These are phyloP conservation scores for Backusella morwellensis DNA, from an alignment of 192 early-diverging fungal species.

Conservation along the genomic window DNA sequence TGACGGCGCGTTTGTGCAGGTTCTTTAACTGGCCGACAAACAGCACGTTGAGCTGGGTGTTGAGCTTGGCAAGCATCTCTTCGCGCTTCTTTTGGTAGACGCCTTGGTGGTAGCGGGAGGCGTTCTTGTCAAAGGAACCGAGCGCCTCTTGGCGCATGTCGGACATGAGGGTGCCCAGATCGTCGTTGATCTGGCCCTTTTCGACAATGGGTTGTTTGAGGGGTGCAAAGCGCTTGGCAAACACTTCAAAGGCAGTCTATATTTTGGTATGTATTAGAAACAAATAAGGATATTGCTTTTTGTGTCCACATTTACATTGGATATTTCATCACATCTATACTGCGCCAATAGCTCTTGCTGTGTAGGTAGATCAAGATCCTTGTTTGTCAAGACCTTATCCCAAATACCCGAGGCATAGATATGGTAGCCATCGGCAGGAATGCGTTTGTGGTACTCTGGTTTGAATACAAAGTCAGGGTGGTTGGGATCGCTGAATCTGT, in stretches of 20 bases:
- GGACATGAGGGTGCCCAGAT: conserved; percentile 67
- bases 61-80: conserved; percentile 78
- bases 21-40: conserved; percentile 90
- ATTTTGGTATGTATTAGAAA: not conserved
- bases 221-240: conserved; percentile 59
- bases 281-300: too few species aligned
- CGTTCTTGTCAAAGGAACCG: conserved; percentile 83
- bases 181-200: conserved; percentile 71
- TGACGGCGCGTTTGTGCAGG: conserved; percentile 69
- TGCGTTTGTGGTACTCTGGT: conserved; percentile 81
- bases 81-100: conserved; percentile 87
- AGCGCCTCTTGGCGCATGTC: conserved; percentile 57
- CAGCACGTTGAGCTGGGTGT: conserved; percentile 71
- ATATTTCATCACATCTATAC: conserved; percentile 98
- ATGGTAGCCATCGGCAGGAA: conserved; percentile 95
- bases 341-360: conserved; percentile 98
- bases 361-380: conserved; percentile 96
- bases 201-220: conserved; percentile 70
- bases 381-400: conserved; percentile 94
- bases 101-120: conserved; percentile 82
- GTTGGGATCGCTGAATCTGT: conserved; percentile 67
- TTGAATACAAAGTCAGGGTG: conserved; percentile 82
- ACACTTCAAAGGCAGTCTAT: conserved; percentile 65
- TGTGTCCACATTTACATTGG: conserved; percentile 35
- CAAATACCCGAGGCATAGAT: conserved; percentile 91